Base-by-base conservation (phyloP, 1,284 basidiomycete genomes). In the Austroboletus niveus region DNA sequence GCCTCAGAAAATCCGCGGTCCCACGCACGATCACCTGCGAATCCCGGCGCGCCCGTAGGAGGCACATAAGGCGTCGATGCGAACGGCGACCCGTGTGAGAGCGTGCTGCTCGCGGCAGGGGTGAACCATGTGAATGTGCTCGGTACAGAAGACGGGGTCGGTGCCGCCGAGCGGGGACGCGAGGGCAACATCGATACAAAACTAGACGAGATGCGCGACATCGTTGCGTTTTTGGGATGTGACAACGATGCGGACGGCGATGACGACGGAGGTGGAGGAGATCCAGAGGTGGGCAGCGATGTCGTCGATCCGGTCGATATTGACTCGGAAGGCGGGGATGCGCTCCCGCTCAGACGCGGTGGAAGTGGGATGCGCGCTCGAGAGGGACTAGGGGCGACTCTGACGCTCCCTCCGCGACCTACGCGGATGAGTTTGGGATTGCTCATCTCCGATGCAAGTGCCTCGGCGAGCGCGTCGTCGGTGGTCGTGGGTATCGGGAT, bases 41-140 rank as follows among this genome's bases (percentile, higher is more conserved):
- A 94, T 0, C 89, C 91, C 0, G 92, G 92, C 0, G 92, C 92
- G 6, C 92, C 92, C 0, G 75, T 75, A 0, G 89, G 84, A 0
- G 89, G 78, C 0, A 80, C 68, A 59, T 82, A 90, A 5, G 72
- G 57, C 31, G 81, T 76, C 12, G 81, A 66, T 0, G 78, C 76
- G 58, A 88, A 89, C 0, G 86, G 85, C 1, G 83, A 74, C 0
- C 72, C 72, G 47, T 79, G 76, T 0, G 73, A 74, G 32, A 79
- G 66, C 34, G 32, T 30, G 11, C 40, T 35, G 5, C 45, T 15
- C 34, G 52, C 51, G 2, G 55, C 29, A 2, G 45, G 46, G 8
- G 45, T 38, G 14, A 45, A 46, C 4, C 48, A 52, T 6, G 55
- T 32, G 32, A 52, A 38, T 5, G 45, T 46, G 6, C 24, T 36